phyloP scores from a whole-genome alignment of 1,139 yeast species.

The Debaryomyces sp. region DNA sequence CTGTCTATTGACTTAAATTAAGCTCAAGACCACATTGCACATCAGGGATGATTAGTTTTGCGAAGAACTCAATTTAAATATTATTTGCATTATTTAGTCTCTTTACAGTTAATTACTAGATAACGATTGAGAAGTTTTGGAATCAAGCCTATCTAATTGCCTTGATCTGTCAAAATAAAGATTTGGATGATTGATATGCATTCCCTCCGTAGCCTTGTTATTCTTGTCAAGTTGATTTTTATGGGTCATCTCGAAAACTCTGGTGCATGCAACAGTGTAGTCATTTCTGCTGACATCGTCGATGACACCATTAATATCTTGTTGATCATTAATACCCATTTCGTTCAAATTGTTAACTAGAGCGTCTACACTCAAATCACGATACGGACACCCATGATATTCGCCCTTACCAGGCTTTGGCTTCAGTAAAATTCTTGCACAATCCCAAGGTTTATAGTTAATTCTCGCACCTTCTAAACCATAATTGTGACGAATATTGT shows the following conservation, averaged over 20 bases:
- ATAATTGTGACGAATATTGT: slow-evolving; percentile 84
- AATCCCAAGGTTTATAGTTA: slow-evolving; percentile 85
- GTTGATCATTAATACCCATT: slow-evolving; percentile 72
- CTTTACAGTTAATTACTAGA: slow-evolving; percentile 2
- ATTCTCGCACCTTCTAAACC: slow-evolving; percentile 91
- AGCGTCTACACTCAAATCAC: slow-evolving; percentile 68
- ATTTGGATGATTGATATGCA: slow-evolving; percentile 82
- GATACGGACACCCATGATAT: slow-evolving; percentile 91
- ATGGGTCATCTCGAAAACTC: slow-evolving; percentile 84
- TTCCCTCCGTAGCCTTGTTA: slow-evolving; percentile 33
- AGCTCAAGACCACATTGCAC: not conserved
- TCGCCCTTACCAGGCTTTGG: slow-evolving; percentile 76
- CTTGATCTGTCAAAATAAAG: slow-evolving; percentile 80
- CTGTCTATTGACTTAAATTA: slow-evolving; percentile 34
- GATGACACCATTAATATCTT: slow-evolving; percentile 60
- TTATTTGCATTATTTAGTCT: not conserved
- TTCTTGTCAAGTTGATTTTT: slow-evolving; percentile 44
- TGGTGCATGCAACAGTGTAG: slow-evolving; percentile 85
- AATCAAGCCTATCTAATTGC: slow-evolving; percentile 33
- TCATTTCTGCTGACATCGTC: slow-evolving; percentile 68
- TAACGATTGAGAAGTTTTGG: slow-evolving; percentile 6
- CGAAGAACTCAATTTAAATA: not conserved
- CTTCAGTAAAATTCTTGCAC: slow-evolving; percentile 72
- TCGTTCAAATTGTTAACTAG: slow-evolving; percentile 56
- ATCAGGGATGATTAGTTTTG: not conserved